Percentiles rank a stretch among this genome's conserved stretches.
Conservation (phyloP, 306 rosid genomes). For the Casuarina cunninghamiana region DNA sequence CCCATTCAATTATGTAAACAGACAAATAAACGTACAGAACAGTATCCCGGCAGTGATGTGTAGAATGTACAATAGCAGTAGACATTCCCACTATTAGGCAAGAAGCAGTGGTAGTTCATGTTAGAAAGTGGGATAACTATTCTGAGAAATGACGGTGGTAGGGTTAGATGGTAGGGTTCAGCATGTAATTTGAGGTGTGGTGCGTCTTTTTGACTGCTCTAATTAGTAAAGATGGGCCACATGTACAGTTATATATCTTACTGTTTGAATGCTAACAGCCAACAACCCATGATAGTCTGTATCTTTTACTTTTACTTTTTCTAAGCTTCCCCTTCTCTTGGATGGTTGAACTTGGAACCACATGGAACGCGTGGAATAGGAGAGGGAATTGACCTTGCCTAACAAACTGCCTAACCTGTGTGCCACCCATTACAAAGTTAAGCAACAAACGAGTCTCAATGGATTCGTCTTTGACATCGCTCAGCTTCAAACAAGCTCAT, state of each 20-base stretch:
- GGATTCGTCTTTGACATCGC: too few species aligned
- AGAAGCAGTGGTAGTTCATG: conserved; percentile 23
- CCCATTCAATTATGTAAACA: conserved; percentile 32
- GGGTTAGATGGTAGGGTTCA: conserved; percentile 52
- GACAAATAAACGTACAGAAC: conserved; percentile 36
- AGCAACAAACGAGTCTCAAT: too few species aligned
- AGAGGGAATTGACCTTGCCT: not conserved
- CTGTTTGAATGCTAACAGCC: conserved; percentile 35
- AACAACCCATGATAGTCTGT: conserved; percentile 5
- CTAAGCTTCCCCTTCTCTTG: too few species aligned
- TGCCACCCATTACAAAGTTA: too few species aligned
- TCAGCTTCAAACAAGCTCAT: not conserved
- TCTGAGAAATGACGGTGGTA: conserved; percentile 35
- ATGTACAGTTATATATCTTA: conserved; percentile 67
- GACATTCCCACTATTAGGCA: conserved; percentile 43
- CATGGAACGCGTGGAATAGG: not conserved
- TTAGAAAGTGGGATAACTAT: conserved; percentile 34
- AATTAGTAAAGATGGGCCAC: conserved; percentile 37
- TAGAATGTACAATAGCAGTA: conserved; percentile 53
- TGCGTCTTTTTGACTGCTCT: conserved; percentile 31
- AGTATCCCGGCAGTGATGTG: conserved; percentile 33
- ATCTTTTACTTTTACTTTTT: too few species aligned
- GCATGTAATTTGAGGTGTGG: conserved; percentile 48
- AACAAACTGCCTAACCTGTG: not conserved
- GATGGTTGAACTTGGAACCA: too few species aligned